Evolutionary conservation across 257 asterid species (phyloP), one percentile per base, ranked within the genome.

Genomic region (Datura wrightii): DNA sequence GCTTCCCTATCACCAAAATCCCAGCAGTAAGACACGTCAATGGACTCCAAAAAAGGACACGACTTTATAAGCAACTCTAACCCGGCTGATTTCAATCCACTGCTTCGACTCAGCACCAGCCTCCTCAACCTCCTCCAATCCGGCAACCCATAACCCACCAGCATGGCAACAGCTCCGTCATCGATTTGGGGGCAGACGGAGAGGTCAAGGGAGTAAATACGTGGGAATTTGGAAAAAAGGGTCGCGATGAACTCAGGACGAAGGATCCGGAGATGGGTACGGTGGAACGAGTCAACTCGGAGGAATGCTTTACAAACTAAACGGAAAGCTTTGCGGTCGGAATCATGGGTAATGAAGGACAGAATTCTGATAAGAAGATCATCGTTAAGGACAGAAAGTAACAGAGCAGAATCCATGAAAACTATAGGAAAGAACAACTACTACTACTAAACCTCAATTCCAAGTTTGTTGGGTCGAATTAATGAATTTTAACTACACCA

Each of bases 1-100:
- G 93, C 97, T 87, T 94, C 97, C 65, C 87, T 87, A 84, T 94
- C 97, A 0, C 97, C 97, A 82, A 94, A 89, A 31, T 82, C 86
- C 31, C 90, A 66, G 83, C 93, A 92, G 81, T 85, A 91, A 10
- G 97, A 92, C 2, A 91, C 88, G 55, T 92, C 95, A 7, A 92
- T 86, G 59, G 84, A 87, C 80, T 91, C 93, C 84, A 94, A 24
- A 62, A 74, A 52, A 46, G 59, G 83, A 67, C 91, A 92, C 62
- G 83, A 69, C 85, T 85, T 81, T 46, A 84, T 87, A 84, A 94
- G 44, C 70, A 85, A 78, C 58, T 85, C 92, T 66, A 91, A 83
- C 42, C 93, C 93, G n/a, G 5, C 65, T 79, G 52, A 84, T 10
- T 86, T 79, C 84, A 94, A 54, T 74, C 93, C 97, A 53, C 88